Conservation (phyloP, 164 flowering plant species). For the Aristolochia contorta region DNA sequence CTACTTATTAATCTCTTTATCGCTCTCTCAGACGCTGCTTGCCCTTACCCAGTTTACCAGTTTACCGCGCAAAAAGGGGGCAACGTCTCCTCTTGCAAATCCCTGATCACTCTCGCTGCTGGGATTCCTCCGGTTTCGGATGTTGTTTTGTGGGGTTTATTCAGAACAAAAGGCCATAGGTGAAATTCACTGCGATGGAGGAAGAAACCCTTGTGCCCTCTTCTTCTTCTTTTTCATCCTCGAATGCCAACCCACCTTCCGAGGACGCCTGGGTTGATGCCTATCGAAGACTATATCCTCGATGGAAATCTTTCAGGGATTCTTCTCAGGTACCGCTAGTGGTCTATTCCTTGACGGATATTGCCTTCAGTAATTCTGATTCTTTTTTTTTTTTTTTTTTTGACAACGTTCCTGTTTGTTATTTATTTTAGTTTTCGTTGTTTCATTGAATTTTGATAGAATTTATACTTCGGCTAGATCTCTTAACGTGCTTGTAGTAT, state of each 20-base stretch:
- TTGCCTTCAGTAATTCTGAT: not conserved
- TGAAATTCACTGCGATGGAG: conserved; percentile 15
- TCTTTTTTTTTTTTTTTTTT: not conserved
- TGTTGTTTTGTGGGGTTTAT: not conserved
- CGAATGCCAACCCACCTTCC: conserved; percentile 22
- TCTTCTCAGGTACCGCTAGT: conserved; percentile 38
- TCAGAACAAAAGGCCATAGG: not conserved
- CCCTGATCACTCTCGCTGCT: too few relatives aligned
- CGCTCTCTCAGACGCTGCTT: not conserved
- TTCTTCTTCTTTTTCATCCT: conserved; percentile 8
- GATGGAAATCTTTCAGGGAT: conserved; percentile 38
- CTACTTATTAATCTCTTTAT: too few relatives aligned
- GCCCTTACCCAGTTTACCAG: not conserved
- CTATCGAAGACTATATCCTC: conserved; percentile 39
- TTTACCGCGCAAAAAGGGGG: not conserved
- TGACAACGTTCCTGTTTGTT: not conserved
- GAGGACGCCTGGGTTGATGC: conserved; percentile 56
- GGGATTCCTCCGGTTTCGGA: not conserved
- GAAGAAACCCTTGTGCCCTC: conserved; percentile 29
- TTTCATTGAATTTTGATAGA: too few relatives aligned
- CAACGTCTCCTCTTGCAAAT: not conserved
- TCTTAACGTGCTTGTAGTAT: too few relatives aligned
- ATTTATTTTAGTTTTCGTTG: not conserved
- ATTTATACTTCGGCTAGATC: too few relatives aligned
- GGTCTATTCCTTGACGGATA: not conserved